Evolutionary conservation across 1,284 basidiomycete genomes (phyloP).

Genomic region (Rhodotorula sp.): DNA sequence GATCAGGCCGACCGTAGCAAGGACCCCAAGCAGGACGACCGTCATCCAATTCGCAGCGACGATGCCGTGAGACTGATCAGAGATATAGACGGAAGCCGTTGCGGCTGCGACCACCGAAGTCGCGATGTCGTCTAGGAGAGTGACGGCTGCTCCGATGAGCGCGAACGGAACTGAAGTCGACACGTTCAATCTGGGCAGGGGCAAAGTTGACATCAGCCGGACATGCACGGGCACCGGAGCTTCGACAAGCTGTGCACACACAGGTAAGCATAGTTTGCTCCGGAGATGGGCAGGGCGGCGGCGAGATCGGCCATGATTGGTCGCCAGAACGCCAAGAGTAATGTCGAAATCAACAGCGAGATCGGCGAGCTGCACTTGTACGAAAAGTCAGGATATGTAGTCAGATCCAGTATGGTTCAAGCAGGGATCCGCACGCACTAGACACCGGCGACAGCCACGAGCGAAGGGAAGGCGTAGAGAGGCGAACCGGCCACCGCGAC

Average conservation of each 20-base stretch:
- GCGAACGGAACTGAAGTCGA: slow-evolving; percentile 61
- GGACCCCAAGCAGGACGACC: slow-evolving; percentile 57
- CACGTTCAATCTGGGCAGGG: slow-evolving; percentile 17
- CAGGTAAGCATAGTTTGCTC: slow-evolving; percentile 68
- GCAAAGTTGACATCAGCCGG: too few species aligned
- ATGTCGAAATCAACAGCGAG: slow-evolving; percentile 61
- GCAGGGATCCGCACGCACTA: slow-evolving; percentile 46
- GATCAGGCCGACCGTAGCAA: slow-evolving; percentile 59
- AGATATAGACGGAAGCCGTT: slow-evolving; percentile 65
- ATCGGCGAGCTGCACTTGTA: slow-evolving; percentile 57
- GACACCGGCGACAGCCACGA: slow-evolving; percentile 60
- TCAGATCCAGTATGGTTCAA: too few species aligned
- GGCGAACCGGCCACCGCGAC: slow-evolving; percentile 68
- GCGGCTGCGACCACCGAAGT: slow-evolving; percentile 68
- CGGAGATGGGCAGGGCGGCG: slow-evolving; percentile 63
- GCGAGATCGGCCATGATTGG: slow-evolving; percentile 69
- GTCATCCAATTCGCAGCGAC: slow-evolving; percentile 59
- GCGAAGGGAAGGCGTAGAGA: slow-evolving; percentile 67
- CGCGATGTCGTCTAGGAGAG: slow-evolving; percentile 64
- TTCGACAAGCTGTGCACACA: slow-evolving; percentile 51
- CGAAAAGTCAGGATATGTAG: too few species aligned
- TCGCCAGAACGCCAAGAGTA: slow-evolving; percentile 65
- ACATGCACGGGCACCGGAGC: too few species aligned
- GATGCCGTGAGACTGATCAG: slow-evolving; percentile 57
- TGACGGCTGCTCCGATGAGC: slow-evolving; percentile 61